A percentile compares a stretch with the other conserved stretches of the same genome.
Evolutionary conservation across 1,284 basidiomycete species (phyloP).

Genomic region (Melampsora medusae): DNA sequence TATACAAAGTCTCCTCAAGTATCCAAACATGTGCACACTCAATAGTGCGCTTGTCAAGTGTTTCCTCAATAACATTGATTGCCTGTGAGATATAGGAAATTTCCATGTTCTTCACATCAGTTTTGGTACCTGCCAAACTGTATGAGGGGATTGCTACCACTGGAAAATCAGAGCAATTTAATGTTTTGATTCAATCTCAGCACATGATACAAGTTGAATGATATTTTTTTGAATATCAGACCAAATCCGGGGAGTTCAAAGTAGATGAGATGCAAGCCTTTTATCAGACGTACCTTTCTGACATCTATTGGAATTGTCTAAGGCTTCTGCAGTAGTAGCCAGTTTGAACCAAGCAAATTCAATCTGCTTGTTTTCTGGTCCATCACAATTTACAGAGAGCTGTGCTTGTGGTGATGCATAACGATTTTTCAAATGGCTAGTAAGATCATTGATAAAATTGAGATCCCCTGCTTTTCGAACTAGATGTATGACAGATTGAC

Average conservation of each 20-base stretch:
- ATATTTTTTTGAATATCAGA: too few relatives aligned
- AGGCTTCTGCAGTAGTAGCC: slow-evolving; percentile 12
- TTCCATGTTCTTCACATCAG: neutral
- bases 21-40: slow-evolving; percentile 22
- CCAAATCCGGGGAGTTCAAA: too few relatives aligned
- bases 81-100: slow-evolving; percentile 17
- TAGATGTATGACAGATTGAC: slow-evolving; percentile 27
- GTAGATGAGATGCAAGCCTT: too few relatives aligned
- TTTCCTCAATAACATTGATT: slow-evolving; percentile 25
- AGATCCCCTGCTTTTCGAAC: slow-evolving; percentile 34
- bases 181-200: too few relatives aligned
- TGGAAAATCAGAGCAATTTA: neutral
- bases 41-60: slow-evolving; percentile 6
- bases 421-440: neutral
- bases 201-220: neutral
- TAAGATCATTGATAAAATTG: neutral
- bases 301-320: slow-evolving; percentile 21
- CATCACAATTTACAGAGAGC: too few relatives aligned
- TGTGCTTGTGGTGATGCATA: too few relatives aligned
- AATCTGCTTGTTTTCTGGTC: too few relatives aligned
- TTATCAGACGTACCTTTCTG: slow-evolving; percentile 3
- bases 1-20: slow-evolving; percentile 11
- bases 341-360: slow-evolving; percentile 9
- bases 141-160: slow-evolving; percentile 26
- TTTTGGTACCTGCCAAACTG: neutral